These are phyloP conservation scores for Luffa acutangula DNA, from an alignment of 306 rosid genomes.

Conservation along the genomic window DNA sequence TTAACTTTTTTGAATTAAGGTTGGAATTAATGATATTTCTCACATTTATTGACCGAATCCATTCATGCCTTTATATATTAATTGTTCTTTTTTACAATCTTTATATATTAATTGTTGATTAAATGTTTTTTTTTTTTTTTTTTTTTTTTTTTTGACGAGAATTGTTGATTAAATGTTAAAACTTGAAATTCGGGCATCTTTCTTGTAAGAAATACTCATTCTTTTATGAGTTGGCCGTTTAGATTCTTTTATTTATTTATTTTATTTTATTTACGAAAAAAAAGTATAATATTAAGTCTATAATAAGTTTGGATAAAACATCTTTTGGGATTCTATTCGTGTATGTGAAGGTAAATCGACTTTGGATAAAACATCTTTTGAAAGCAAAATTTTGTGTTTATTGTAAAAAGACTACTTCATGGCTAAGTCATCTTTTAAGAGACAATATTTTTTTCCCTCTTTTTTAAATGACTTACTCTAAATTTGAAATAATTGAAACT, in stretches of 20 bases:
- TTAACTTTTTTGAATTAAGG: background rate
- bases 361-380: background rate
- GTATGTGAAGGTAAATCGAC: background rate
- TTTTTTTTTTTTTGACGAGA: no score
- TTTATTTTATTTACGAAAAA: no score
- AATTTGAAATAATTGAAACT: no score
- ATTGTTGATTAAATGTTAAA: background rate
- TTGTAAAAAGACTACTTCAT: background rate
- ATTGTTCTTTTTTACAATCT: no score
- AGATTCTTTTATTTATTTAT: no score
- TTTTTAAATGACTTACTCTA: no score
- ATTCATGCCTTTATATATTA: background rate
- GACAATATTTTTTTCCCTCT: no score
- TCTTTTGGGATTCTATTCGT: background rate
- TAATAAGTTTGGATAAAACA: no score
- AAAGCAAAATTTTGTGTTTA: background rate
- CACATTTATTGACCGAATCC: background rate
- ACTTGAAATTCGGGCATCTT: background rate
- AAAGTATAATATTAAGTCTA: background rate
- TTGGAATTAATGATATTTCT: background rate
- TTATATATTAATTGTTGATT: no score
- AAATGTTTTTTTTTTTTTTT: no score
- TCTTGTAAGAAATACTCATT: background rate
- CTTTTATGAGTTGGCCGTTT: no score
- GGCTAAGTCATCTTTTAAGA: background rate